Base-by-base conservation (phyloP, 2,329 filamentous ascomycete genomes). In the Conoideocrella luteorostrata region DNA sequence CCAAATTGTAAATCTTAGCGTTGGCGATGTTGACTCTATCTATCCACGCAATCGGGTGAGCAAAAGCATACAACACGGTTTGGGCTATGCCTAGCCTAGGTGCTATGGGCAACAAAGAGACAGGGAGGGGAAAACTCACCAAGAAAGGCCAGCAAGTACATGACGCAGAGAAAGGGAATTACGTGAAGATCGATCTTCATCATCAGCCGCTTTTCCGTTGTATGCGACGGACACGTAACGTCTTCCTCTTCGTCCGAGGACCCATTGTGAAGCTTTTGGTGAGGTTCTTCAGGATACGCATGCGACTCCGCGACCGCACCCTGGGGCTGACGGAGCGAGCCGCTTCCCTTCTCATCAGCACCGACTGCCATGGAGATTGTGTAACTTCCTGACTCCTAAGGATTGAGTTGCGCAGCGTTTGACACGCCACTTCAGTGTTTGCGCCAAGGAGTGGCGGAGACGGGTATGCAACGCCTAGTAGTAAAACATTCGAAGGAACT, bases 21-120 rank as follows among this genome's bases (percentile, higher is more conserved):
- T 90, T 90, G 61, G 81, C 82, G 55, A 91, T 87, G 59, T 90
- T 91, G 58, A 89, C 84, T 38, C 86, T 73, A 59, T 84, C 74
- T 57, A 56, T 12, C 32, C 28, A 12, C 3, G 35, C 13, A 13
- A 2, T 23, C 26, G 29, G 11, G 7, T 20, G 18, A 22, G 36
- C 6, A 13, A 24, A 10, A 9, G 22, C 12, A 12, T n/a, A 26
- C 7, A 22, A 5, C 22, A 24, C 12, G 4, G 6, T 10, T 9
- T 7, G n/a, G 34, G 15, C 34, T 20, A 37, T 22, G n/a, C 17
- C 3, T 9, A 22, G n/a, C 15, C 10, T 7, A 10, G 18, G n/a
- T n/a, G n/a, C n/a, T n/a, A n/a, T 20, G 10, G n/a, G 34, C 10
- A 20, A 13, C 7, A 30, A 7, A 21, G 15, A 29, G 28, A 13